Conservation (phyloP, 176 grass and related monocot species). For the Oryza meyeriana region DNA sequence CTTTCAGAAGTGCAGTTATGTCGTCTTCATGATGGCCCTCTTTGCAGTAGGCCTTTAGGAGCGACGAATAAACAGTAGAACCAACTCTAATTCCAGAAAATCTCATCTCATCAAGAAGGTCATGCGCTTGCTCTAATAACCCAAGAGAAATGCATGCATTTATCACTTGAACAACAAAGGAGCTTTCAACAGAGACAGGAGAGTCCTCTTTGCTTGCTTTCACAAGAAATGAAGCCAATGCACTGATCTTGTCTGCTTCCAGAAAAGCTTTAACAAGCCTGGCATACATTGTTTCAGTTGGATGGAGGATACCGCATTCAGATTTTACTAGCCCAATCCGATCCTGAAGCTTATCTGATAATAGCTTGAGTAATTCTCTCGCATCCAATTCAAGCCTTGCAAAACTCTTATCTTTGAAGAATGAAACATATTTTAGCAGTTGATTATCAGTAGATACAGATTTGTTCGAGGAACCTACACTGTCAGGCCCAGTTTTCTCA, state of each 20-base stretch:
- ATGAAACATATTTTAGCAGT: conserved; percentile 49
- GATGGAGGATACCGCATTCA: conserved; percentile 76
- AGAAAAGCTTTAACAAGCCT: conserved; percentile 81
- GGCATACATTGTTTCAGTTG: conserved; percentile 90
- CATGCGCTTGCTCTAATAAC: conserved; percentile 82
- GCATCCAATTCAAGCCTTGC: conserved; percentile 57
- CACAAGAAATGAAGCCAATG: conserved; percentile 74
- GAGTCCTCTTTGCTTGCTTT: conserved; percentile 78
- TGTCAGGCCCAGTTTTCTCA: conserved; percentile 28
- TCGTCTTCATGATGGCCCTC: conserved; percentile 59
- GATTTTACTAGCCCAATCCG: conserved; percentile 64
- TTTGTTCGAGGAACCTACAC: conserved; percentile 23
- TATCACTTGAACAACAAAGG: conserved; percentile 82
- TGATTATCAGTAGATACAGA: conserved; percentile 37
- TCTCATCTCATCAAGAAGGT: conserved; percentile 92
- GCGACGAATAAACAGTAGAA: conserved; percentile 71
- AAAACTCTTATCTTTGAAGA: conserved; percentile 63
- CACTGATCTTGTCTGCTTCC: conserved; percentile 60
- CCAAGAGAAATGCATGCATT: conserved; percentile 77
- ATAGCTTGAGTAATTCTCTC: conserved; percentile 47
- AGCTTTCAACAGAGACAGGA: conserved; percentile 58
- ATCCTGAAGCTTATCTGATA: conserved; percentile 65
- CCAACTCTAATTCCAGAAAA: conserved; percentile 77
- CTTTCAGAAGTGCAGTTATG: conserved; percentile 58
- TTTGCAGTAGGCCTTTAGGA: conserved; percentile 81